Percentiles rank a stretch among this genome's conserved stretches.
phyloP scores from a whole-genome alignment of 345 rosid genomes.

The Lagerstroemia speciosa region DNA sequence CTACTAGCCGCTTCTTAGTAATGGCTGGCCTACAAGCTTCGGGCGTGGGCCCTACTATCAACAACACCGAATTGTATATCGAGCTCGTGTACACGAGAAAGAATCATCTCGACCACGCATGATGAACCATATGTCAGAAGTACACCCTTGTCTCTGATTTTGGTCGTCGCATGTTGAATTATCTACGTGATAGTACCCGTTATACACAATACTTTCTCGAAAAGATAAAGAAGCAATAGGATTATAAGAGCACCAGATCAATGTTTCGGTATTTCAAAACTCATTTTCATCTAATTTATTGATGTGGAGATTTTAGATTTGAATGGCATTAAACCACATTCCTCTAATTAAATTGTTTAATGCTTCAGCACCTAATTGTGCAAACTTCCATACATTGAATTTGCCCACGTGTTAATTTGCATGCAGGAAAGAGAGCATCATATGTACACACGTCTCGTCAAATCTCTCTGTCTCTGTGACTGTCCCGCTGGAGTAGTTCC shows the following conservation, averaged over 20 bases:
- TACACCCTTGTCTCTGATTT: slow-evolving; percentile 89
- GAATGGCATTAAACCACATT: no score
- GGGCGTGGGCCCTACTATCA: slow-evolving; percentile 92
- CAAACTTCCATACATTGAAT: not conserved
- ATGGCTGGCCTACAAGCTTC: slow-evolving; percentile 74
- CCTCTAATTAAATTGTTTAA: no score
- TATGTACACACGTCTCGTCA: not conserved
- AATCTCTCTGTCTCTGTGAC: not conserved
- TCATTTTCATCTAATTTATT: no score
- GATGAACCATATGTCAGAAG: slow-evolving; percentile 82
- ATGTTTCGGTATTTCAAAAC: no score
- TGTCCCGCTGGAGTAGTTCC: not conserved
- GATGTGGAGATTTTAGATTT: no score
- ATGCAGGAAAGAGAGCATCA: not conserved
- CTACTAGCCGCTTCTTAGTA: slow-evolving; percentile 80
- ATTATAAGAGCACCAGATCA: no score
- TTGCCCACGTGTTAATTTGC: not conserved
- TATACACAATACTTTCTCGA: no score
- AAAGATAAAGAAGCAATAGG: no score
- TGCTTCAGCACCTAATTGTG: no score
- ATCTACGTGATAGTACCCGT: no score
- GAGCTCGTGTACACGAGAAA: slow-evolving; percentile 75
- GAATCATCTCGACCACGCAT: slow-evolving; percentile 80
- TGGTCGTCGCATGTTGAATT: slow-evolving; percentile 72
- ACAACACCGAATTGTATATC: slow-evolving; percentile 74